Conservation (phyloP, 345 rosid genomes). For the Brassica rapa region DNA sequence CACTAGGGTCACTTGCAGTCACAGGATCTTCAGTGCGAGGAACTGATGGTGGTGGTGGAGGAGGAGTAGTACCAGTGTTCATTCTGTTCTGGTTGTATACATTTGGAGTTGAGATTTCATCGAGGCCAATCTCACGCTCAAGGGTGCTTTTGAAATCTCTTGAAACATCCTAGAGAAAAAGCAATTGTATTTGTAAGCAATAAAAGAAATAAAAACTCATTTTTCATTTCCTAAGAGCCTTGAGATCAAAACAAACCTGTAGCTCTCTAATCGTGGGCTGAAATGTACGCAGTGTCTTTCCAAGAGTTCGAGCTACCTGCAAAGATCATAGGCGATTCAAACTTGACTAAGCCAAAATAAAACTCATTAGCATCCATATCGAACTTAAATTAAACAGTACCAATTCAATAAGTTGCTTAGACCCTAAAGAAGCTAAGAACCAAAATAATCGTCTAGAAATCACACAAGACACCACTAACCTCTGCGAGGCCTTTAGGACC, state of each 20-base stretch:
- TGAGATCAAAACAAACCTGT: constrained; percentile 53
- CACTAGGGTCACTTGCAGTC: constrained; percentile 53
- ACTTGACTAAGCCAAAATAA: not conserved
- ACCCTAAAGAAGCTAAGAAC: not conserved
- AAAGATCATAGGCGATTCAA: constrained; percentile 12
- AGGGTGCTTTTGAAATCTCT: constrained; percentile 95
- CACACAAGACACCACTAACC: constrained; percentile 50
- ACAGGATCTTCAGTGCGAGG: constrained; percentile 44
- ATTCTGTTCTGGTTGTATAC: constrained; percentile 48
- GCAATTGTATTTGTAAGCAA: not conserved
- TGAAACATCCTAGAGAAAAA: constrained; percentile 69
- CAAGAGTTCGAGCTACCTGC: constrained; percentile 92
- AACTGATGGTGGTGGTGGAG: constrained; percentile 36
- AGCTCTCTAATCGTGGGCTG: constrained; percentile 96
- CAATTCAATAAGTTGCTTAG: not conserved
- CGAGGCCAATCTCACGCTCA: constrained; percentile 86
- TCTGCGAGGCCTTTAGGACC: constrained; percentile 99
- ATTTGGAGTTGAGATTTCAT: constrained; percentile 54
- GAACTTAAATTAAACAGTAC: not conserved
- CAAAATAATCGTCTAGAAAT: not conserved
- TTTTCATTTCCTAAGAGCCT: not conserved
- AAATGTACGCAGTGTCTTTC: constrained; percentile 86
- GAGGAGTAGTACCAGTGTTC: constrained; percentile 40
- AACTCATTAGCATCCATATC: not conserved
- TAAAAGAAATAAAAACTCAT: not conserved